Evolutionary conservation across 2,329 filamentous ascomycete species (phyloP).

Genomic region (Venturia nashicola): DNA sequence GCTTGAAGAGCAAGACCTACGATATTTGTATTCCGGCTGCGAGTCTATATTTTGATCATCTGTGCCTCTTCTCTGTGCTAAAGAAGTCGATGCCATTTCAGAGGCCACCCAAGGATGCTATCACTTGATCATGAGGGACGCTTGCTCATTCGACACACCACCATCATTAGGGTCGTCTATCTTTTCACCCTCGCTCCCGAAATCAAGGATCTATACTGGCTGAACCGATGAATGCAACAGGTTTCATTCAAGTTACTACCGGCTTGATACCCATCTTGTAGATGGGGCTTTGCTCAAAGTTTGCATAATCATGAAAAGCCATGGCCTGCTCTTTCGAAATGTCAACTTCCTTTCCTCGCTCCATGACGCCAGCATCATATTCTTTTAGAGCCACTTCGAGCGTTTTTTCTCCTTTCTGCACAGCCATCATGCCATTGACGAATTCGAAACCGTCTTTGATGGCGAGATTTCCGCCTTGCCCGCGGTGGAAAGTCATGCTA

Average conservation of each 20-base stretch:
- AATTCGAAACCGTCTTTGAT: constrained; percentile 11
- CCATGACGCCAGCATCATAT: constrained; percentile 19
- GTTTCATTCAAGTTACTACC: not conserved
- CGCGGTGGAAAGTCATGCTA: constrained; percentile 12
- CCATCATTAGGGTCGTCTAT: too few relatives aligned
- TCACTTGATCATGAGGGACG: too few relatives aligned
- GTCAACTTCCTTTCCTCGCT: constrained; percentile 20
- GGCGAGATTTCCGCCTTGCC: constrained; percentile 12
- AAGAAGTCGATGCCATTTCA: too few relatives aligned
- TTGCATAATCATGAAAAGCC: constrained; percentile 21
- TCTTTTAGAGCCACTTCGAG: constrained; percentile 14
- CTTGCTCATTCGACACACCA: too few relatives aligned
- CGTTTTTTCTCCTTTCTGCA: constrained; percentile 1
- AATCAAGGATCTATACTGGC: too few relatives aligned
- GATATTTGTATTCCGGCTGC: too few relatives aligned
- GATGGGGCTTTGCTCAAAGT: constrained; percentile 20
- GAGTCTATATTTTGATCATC: too few relatives aligned
- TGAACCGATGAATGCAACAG: too few relatives aligned
- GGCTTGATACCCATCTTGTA: constrained; percentile 18
- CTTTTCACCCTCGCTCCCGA: too few relatives aligned
- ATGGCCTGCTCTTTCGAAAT: constrained; percentile 21
- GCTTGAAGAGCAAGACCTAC: too few relatives aligned
- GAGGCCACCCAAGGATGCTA: too few relatives aligned
- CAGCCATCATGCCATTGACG: constrained; percentile 7
- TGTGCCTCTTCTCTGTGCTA: too few relatives aligned